Conservation (phyloP, 116 monocot species). For the Posidonia oceanica region DNA sequence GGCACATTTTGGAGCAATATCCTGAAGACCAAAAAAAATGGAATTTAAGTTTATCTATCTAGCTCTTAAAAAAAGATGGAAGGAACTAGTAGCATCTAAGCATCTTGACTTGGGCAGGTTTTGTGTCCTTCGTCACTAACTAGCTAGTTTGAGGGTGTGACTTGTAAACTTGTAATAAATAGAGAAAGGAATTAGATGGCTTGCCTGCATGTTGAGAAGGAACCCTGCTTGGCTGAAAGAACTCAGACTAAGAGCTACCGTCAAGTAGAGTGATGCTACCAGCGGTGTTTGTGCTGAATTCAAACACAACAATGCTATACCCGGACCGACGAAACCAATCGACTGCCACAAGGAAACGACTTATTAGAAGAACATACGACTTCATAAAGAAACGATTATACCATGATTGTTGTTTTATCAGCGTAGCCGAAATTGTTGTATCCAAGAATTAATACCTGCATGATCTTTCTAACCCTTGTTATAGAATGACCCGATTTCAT, state of each 20-base stretch:
- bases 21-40: constrained; percentile 29
- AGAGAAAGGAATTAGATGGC: not conserved
- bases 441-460: constrained; percentile 55
- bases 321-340: constrained; percentile 84
- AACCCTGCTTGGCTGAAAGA: constrained; percentile 96
- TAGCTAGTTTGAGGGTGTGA: no score
- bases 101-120: not conserved
- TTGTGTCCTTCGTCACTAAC: not conserved
- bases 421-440: not conserved
- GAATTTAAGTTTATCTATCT: no score
- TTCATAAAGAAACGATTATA: not conserved
- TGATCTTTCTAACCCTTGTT: constrained; percentile 61
- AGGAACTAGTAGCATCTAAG: not conserved
- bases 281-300: constrained; percentile 51
- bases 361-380: not conserved
- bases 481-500: constrained; percentile 55
- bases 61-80: not conserved
- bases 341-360: constrained; percentile 30
- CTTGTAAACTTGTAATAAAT: not conserved
- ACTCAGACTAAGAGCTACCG: constrained; percentile 68
- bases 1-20: constrained; percentile 75
- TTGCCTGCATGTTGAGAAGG: constrained; percentile 84
- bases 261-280: constrained; percentile 58
- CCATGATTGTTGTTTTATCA: no score
- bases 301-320: constrained; percentile 61